Evolutionary conservation across 495 filamentous ascomycete species (phyloP).

Genomic region (Penicillium herquei): DNA sequence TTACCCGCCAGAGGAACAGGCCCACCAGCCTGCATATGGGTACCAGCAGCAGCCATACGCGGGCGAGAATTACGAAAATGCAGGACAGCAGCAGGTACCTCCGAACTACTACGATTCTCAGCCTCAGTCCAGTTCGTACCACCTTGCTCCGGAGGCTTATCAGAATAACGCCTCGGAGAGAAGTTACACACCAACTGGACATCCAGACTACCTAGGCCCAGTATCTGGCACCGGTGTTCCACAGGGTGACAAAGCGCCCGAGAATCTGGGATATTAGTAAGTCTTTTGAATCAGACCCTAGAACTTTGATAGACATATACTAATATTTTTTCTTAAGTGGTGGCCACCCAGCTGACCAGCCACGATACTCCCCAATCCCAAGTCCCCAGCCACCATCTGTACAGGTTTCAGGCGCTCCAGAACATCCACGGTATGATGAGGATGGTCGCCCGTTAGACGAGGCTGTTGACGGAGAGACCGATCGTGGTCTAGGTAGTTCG

Average conservation of each 20-base stretch:
- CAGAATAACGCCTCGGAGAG: slow-evolving; percentile 28
- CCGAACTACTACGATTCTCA: slow-evolving; percentile 27
- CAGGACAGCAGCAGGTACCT: slow-evolving; percentile 15
- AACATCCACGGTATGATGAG: not conserved
- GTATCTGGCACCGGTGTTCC: slow-evolving; percentile 48
- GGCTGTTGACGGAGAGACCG: slow-evolving; percentile 19
- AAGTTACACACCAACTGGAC: slow-evolving; percentile 38
- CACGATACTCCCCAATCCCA: slow-evolving; percentile 20
- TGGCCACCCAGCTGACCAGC: slow-evolving; percentile 19
- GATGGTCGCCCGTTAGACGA: slow-evolving; percentile 11
- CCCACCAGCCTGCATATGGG: slow-evolving; percentile 10
- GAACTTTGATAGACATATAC: not conserved
- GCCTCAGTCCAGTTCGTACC: slow-evolving; percentile 29
- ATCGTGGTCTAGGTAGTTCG: slow-evolving; percentile 43
- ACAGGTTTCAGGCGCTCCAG: slow-evolving; percentile 20
- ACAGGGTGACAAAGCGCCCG: slow-evolving; percentile 32
- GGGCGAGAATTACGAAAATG: not conserved
- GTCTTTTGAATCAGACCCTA: slow-evolving; percentile 1
- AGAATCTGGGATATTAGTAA: slow-evolving; percentile 41
- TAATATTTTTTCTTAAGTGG: slow-evolving; percentile 3
- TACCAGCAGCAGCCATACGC: slow-evolving; percentile 12
- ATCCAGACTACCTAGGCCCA: slow-evolving; percentile 41
- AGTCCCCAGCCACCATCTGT: slow-evolving; percentile 19
- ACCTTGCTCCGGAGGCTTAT: slow-evolving; percentile 31
- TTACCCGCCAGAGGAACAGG: slow-evolving; percentile 26